phyloP scores from a whole-genome alignment of 2,329 filamentous ascomycete genomes.

The Penicillium sclerotigenum region DNA sequence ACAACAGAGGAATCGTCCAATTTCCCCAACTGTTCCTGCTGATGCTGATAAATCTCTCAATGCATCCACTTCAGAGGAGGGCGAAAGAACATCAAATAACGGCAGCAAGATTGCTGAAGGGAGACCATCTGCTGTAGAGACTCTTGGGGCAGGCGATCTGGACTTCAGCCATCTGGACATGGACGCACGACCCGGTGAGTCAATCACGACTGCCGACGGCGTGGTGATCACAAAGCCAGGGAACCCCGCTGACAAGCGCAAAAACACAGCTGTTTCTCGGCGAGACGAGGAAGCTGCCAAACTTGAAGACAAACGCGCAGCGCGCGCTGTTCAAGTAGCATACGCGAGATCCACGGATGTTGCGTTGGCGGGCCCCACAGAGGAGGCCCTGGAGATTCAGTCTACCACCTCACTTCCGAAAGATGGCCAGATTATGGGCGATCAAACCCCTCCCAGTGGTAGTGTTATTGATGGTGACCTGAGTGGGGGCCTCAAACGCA shows the following conservation, averaged over 20 bases:
- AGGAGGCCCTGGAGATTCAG: constrained; percentile 35
- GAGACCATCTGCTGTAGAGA: constrained; percentile 78
- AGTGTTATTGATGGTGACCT: constrained; percentile 64
- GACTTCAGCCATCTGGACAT: constrained; percentile 88
- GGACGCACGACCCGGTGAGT: constrained; percentile 34
- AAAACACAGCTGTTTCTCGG: constrained; percentile 36
- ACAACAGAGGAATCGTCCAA: constrained; percentile 46
- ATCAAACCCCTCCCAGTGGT: constrained; percentile 63
- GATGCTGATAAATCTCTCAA: constrained; percentile 29
- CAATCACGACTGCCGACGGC: constrained; percentile 38
- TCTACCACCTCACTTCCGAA: constrained; percentile 29
- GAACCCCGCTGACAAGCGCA: constrained; percentile 31
- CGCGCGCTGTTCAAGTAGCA: constrained; percentile 59
- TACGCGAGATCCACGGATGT: constrained; percentile 48
- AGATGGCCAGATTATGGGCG: constrained; percentile 44
- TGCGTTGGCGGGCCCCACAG: constrained; percentile 37
- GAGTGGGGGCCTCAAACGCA: constrained; percentile 55
- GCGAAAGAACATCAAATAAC: constrained; percentile 17
- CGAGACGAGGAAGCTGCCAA: constrained; percentile 55
- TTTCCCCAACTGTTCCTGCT: constrained; percentile 30
- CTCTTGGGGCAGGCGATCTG: constrained; percentile 81
- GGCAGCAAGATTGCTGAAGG: constrained; percentile 42
- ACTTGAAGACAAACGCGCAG: constrained; percentile 57
- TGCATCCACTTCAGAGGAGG: constrained; percentile 29
- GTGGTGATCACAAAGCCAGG: constrained; percentile 39